Conservation (phyloP, 192 early-diverging fungal species). For the Martensiomyces pterosporus region DNA sequence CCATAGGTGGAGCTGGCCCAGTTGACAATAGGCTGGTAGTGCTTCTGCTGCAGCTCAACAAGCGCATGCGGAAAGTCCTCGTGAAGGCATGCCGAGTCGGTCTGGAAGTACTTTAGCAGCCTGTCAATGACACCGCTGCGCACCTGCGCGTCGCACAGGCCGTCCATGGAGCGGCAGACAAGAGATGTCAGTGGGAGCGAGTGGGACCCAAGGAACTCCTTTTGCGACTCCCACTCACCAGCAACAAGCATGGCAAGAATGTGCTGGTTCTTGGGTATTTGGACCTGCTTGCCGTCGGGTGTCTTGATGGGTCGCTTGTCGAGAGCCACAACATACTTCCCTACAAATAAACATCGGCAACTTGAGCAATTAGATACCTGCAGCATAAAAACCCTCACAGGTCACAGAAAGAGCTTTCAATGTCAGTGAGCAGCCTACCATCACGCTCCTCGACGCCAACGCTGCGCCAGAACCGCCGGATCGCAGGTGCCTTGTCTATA, state of each 20-base stretch:
- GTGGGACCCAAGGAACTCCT: conserved; percentile 70
- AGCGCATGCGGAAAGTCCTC: conserved; percentile 75
- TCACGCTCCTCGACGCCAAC: conserved; percentile 32
- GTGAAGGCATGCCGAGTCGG: conserved; percentile 84
- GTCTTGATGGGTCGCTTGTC: conserved; percentile 82
- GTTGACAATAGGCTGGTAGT: conserved; percentile 77
- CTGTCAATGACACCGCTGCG: conserved; percentile 69
- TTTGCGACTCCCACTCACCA: conserved; percentile 92
- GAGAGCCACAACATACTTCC: conserved; percentile 55
- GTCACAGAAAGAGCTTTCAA: no score
- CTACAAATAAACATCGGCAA: no score
- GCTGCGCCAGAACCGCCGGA: conserved; percentile 44
- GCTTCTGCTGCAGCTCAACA: conserved; percentile 68
- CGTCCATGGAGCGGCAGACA: conserved; percentile 79
- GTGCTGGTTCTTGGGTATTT: conserved; percentile 54
- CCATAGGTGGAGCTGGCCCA: conserved; percentile 68
- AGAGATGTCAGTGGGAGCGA: conserved; percentile 91
- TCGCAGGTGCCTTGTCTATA: conserved; percentile 29
- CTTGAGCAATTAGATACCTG: no score
- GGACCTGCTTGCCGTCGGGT: conserved; percentile 67
- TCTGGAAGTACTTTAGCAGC: conserved; percentile 78
- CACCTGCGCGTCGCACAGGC: conserved; percentile 54
- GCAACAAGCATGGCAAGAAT: conserved; percentile 79
- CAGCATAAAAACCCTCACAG: no score
- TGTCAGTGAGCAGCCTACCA: no score